These are phyloP conservation scores for Hericium erinaceus DNA, from an alignment of 768 basidiomycete genomes.

Conservation along the genomic window DNA sequence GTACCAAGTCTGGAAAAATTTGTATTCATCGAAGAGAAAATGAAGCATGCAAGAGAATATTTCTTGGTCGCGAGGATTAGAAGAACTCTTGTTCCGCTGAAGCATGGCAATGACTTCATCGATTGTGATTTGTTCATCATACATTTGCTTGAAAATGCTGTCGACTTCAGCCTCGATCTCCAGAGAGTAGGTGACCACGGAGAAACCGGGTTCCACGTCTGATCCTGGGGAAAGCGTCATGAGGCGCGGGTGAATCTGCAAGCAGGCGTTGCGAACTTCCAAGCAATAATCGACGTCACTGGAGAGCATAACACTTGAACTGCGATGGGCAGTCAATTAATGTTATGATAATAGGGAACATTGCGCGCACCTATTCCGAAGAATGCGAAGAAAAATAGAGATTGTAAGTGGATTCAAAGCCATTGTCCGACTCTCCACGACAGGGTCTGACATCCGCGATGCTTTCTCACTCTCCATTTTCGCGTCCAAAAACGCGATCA, in stretches of 20 bases:
- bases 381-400: conserved; percentile 83
- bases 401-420: conserved; percentile 80
- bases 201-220: conserved; percentile 86
- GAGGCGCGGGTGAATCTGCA: conserved; percentile 92
- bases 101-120: conserved; percentile 90
- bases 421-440: conserved; percentile 74
- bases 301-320: conserved; percentile 64
- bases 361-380: conserved; percentile 66
- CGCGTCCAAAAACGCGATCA: conserved; percentile 82
- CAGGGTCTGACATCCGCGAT: conserved; percentile 66
- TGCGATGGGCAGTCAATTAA: conserved; percentile 20
- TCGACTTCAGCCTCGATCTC: conserved; percentile 94
- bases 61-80: conserved; percentile 81
- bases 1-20: conserved; percentile 96
- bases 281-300: conserved; percentile 80
- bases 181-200: conserved; percentile 76
- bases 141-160: conserved; percentile 95
- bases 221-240: conserved; percentile 86
- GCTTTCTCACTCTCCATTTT: conserved; percentile 89
- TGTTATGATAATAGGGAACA: not conserved
- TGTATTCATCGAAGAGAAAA: conserved; percentile 99
- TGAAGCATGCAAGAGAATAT: conserved; percentile 99
- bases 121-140: conserved; percentile 87
- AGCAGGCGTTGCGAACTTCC: conserved; percentile 85
- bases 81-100: conserved; percentile 75